A percentile compares a stretch with the other conserved stretches of the same genome.
phyloP scores from a whole-genome alignment of 2,329 filamentous ascomycete species.

The Xylariaceae sp. region DNA sequence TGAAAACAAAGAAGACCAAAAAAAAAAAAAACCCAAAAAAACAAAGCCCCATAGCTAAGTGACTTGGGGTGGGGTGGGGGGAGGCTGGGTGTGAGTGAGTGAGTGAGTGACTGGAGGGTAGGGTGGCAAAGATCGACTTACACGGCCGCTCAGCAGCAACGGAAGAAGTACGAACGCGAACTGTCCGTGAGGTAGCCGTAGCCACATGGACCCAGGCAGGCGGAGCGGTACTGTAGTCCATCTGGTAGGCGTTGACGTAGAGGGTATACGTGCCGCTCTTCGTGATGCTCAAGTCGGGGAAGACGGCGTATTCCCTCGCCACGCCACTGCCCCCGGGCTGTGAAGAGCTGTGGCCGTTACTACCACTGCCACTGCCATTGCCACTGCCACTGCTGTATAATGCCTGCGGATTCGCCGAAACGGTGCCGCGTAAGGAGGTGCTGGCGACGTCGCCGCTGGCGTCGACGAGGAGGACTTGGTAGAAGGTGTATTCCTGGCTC shows the following conservation, averaged over 20 bases:
- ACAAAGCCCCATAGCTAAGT: too few relatives aligned
- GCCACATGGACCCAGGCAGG: constrained; percentile 13
- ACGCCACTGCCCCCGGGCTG: not conserved
- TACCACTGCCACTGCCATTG: not conserved
- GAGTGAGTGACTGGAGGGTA: too few relatives aligned
- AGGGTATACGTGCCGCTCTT: constrained; percentile 22
- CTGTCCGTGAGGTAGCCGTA: constrained; percentile 15
- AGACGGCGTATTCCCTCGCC: constrained; percentile 20
- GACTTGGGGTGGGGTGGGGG: not conserved
- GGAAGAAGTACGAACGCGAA: constrained; percentile 19
- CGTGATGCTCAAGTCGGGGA: constrained; percentile 22
- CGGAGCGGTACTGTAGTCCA: constrained; percentile 21
- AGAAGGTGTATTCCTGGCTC: constrained; percentile 20
- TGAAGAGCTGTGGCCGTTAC: not conserved
- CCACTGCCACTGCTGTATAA: constrained; percentile 17
- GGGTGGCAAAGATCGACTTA: constrained; percentile 10
- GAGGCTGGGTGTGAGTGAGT: too few relatives aligned
- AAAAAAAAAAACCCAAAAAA: not conserved
- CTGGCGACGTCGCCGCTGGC: constrained; percentile 18
- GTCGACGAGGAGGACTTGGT: constrained; percentile 24
- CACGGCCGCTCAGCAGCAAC: constrained; percentile 22
- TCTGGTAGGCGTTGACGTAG: constrained; percentile 21
- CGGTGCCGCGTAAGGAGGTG: constrained; percentile 19
- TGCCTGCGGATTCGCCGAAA: constrained; percentile 15
- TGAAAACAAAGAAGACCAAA: not conserved